Evolutionary conservation across 2,329 filamentous ascomycete species (phyloP).

Genomic region (Myotisia sp.): DNA sequence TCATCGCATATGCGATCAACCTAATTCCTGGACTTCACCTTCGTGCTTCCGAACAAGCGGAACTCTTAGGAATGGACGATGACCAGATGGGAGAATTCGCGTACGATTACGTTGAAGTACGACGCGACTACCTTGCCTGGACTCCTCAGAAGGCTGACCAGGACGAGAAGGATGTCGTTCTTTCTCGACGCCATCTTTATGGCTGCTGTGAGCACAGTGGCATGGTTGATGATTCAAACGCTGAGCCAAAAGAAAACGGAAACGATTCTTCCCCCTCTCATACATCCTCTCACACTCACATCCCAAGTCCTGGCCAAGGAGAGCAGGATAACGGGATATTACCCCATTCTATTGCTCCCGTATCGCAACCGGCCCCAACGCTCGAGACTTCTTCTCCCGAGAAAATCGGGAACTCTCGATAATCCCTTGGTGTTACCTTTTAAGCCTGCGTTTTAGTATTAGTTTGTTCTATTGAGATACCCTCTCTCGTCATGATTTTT

Average conservation of each 20-base stretch:
- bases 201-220: conserved; percentile 47
- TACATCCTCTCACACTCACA: too few relatives aligned
- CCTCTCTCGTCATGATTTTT: too few relatives aligned
- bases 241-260: background rate
- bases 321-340: too few relatives aligned
- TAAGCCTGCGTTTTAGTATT: too few relatives aligned
- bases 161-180: conserved; percentile 35
- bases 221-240: conserved; percentile 35
- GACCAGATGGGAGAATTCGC: conserved; percentile 39
- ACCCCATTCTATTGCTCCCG: too few relatives aligned
- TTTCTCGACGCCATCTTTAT: conserved; percentile 46
- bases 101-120: conserved; percentile 39
- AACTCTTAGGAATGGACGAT: conserved; percentile 49
- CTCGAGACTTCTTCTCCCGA: too few relatives aligned
- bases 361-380: too few relatives aligned
- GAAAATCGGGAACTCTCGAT: too few relatives aligned
- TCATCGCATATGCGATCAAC: conserved; percentile 59
- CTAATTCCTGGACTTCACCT: conserved; percentile 56
- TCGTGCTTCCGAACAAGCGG: conserved; percentile 51
- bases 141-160: conserved; percentile 33
- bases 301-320: too few relatives aligned
- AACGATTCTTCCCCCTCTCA: background rate
- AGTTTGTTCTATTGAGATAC: too few relatives aligned
- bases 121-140: conserved; percentile 38
- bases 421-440: too few relatives aligned